Percentiles rank a stretch among this genome's conserved stretches.
Conservation (phyloP, 2,329 filamentous ascomycete species). For the Thelonectria olida region DNA sequence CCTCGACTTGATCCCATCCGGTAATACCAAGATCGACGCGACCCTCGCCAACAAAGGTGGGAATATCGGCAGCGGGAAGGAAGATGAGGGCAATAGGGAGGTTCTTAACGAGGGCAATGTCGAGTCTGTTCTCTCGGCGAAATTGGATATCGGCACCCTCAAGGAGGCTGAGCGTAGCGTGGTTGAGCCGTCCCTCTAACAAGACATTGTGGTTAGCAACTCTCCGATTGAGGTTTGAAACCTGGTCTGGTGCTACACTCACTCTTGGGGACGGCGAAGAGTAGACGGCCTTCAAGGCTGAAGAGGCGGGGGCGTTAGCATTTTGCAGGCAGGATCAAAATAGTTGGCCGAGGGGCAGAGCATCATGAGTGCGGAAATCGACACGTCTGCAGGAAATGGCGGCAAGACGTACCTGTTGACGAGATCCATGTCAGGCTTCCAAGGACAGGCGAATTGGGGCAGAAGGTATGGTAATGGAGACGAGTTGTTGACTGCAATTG, state of each 20-base stretch:
- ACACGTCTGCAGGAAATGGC: not conserved
- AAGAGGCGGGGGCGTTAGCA: constrained; percentile 28
- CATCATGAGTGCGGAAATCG: not conserved
- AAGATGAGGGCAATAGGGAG: constrained; percentile 95
- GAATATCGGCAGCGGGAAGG: constrained; percentile 95
- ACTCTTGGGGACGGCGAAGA: constrained; percentile 99
- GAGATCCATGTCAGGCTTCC: constrained; percentile 56
- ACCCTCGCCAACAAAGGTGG: constrained; percentile 95
- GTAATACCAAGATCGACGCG: constrained; percentile 95
- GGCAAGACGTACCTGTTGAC: constrained; percentile 59
- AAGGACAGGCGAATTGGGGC: not conserved
- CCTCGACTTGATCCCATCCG: constrained; percentile 89
- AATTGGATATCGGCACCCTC: constrained; percentile 97
- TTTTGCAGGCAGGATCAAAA: constrained; percentile 1
- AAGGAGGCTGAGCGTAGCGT: constrained; percentile 88
- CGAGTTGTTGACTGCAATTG: not conserved
- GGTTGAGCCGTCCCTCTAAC: constrained; percentile 89
- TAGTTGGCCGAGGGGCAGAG: not conserved
- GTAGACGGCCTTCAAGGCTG: constrained; percentile 89
- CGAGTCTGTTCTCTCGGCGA: constrained; percentile 90
- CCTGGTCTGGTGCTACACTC: constrained; percentile 52
- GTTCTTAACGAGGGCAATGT: constrained; percentile 98
- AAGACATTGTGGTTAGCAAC: constrained; percentile 2
- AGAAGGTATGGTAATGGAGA: not conserved
- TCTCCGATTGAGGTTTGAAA: not conserved